These are phyloP conservation scores for Colletotrichum godetiae DNA, from an alignment of 2,329 filamentous ascomycete genomes.

Conservation along the genomic window DNA sequence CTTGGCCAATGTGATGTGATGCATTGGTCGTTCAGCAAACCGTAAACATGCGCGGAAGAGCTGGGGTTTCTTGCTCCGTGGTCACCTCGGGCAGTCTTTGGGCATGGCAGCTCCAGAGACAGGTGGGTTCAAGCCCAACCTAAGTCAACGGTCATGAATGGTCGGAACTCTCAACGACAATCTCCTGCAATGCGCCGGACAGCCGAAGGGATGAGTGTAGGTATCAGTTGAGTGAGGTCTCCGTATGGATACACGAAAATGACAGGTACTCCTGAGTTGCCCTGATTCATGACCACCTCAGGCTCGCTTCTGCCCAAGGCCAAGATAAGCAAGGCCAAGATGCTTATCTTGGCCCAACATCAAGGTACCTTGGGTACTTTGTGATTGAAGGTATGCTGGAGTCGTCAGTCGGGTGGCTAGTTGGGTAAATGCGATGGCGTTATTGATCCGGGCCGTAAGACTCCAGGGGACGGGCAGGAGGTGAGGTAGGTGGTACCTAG, in stretches of 20 bases:
- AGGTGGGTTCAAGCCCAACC: not conserved
- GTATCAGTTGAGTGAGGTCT: too few species aligned
- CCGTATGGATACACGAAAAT: not conserved
- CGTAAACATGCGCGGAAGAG: not conserved
- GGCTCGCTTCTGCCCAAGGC: not conserved
- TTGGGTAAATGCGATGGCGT: not conserved
- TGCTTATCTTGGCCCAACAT: not conserved
- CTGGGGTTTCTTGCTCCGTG: not conserved
- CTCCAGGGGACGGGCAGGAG: too few species aligned
- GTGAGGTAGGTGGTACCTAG: too few species aligned
- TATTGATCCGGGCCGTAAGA: not conserved
- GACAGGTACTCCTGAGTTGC: not conserved
- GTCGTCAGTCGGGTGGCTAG: not conserved
- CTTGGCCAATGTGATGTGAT: not conserved
- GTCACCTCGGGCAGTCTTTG: not conserved
- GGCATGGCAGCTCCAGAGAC: not conserved
- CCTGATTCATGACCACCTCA: not conserved
- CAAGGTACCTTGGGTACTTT: not conserved
- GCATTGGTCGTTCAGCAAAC: not conserved
- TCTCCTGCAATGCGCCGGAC: not conserved
- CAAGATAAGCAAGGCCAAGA: not conserved
- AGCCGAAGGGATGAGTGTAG: not conserved
- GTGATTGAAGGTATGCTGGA: too few species aligned
- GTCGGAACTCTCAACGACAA: not conserved
- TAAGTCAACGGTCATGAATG: not conserved